Conservation (phyloP, 1,139 yeast species). For the Pichia sp. region DNA sequence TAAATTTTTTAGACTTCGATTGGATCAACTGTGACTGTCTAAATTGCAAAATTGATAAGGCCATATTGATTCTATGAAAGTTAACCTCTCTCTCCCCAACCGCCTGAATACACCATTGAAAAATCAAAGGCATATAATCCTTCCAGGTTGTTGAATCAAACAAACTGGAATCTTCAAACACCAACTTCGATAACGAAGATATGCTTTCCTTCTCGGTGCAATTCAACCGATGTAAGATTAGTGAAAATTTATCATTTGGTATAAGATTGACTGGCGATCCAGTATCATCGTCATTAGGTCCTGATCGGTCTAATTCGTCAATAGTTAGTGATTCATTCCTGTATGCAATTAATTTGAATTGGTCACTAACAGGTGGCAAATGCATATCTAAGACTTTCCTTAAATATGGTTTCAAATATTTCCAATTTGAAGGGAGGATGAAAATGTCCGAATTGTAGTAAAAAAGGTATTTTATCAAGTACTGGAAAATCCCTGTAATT, state of each 20-base stretch:
- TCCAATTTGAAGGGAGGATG: constrained; percentile 76
- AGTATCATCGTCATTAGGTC: not conserved
- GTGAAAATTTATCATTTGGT: constrained; percentile 16
- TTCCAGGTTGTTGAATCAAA: constrained; percentile 36
- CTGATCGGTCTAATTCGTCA: constrained; percentile 32
- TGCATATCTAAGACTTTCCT: constrained; percentile 37
- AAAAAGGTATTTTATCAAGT: constrained; percentile 47
- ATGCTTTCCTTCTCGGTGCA: constrained; percentile 16
- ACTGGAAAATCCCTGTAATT: constrained; percentile 29
- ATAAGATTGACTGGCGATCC: constrained; percentile 4
- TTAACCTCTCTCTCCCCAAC: constrained; percentile 31
- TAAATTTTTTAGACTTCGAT: constrained; percentile 28
- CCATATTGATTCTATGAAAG: constrained; percentile 27
- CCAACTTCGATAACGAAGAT: constrained; percentile 19
- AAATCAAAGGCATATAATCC: constrained; percentile 35
- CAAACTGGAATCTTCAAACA: constrained; percentile 26
- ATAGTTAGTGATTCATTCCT: constrained; percentile 70
- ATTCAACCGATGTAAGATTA: constrained; percentile 26
- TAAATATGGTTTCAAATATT: constrained; percentile 51
- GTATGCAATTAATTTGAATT: constrained; percentile 57
- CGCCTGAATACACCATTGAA: constrained; percentile 49
- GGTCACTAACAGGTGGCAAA: constrained; percentile 42
- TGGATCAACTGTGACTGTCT: constrained; percentile 25
- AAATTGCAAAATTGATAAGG: constrained; percentile 27
- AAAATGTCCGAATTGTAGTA: constrained; percentile 62